Evolutionary conservation across 108 stramenopile genomes (phyloP), one percentile per base, ranked within the genome.

Genomic region (Nitzschia inconspicua): DNA sequence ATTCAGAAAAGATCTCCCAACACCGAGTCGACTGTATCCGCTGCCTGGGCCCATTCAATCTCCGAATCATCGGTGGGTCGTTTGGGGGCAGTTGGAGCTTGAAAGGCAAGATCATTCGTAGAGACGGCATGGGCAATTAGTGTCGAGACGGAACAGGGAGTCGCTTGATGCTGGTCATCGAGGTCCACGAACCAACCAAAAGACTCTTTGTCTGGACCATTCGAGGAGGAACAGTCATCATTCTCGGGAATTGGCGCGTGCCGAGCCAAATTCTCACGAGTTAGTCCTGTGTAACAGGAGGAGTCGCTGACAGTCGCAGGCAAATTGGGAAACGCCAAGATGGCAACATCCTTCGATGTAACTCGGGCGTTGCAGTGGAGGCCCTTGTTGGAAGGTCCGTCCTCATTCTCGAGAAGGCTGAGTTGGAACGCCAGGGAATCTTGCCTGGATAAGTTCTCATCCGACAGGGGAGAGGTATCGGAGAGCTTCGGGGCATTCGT

Each of bases 1-100:
- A 3, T 44, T 72, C 51, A 83, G 62, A 78, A 78, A 47, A 83
- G 65, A 37, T 73, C 78, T 49, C 82, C 82, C 0, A 83, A 65
- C 10, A 83, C 82, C 30, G 75, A 74, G 44, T 83, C 82, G 23
- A 83, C 66, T 25, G 82, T 83, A 42, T 83, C 82, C 24, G 82
- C 82, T 19, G 82, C 82, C 25, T 79, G 49, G 2, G 82, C 82
- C 75, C 78, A 79, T 54, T 73, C 78, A n/a, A 83, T 47, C 47
- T 83, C 75, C 32, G 70, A 75, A 24, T 78, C 74, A 28, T 61
- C 30, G 53, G 28, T 36, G 3, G 20, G 43, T n/a, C 52, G 22
- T 31, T 62, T 62, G 7, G 77, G 65, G 25, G 78, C 68, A 0
- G 70, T 75, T 7, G 74, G 44, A 8, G 78, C 68, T 18, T 47